A percentile compares a stretch with the other conserved stretches of the same genome.
These are phyloP conservation scores for Pseudopithomyces maydicus DNA, from an alignment of 2,329 filamentous ascomycete genomes.

Conservation along the genomic window DNA sequence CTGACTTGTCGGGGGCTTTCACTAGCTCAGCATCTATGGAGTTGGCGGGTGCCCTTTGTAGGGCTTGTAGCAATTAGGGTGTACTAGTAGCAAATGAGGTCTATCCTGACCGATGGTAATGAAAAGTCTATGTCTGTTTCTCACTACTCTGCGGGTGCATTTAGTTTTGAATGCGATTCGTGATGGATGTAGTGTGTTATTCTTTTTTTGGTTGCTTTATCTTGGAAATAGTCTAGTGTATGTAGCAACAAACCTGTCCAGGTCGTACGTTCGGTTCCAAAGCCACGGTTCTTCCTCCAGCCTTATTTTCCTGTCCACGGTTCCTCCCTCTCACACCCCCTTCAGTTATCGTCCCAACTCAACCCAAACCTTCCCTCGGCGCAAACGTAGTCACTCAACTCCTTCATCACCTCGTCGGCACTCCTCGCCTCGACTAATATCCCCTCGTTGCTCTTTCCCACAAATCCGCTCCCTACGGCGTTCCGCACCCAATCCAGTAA, in stretches of 20 bases:
- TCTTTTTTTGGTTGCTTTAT: too few species aligned
- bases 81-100: conserved; percentile 3
- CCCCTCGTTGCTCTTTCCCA: conserved; percentile 69
- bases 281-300: too few species aligned
- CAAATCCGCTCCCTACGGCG: conserved; percentile 77
- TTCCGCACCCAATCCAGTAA: conserved; percentile 80
- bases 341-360: conserved; percentile 68
- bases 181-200: too few species aligned
- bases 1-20: background rate
- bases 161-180: too few species aligned
- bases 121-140: background rate
- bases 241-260: too few species aligned
- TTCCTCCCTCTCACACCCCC: background rate
- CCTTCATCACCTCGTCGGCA: conserved; percentile 72
- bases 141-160: too few species aligned
- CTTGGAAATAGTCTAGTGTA: too few species aligned
- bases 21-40: background rate
- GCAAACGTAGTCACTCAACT: conserved; percentile 74
- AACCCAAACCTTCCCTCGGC: conserved; percentile 78
- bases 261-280: too few species aligned
- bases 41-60: background rate
- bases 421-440: conserved; percentile 80
- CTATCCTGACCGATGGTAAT: background rate
- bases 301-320: background rate
- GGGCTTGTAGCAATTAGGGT: conserved; percentile 1